phyloP scores from a whole-genome alignment of 2,329 filamentous ascomycete genomes.

The Epichloe festucae region DNA sequence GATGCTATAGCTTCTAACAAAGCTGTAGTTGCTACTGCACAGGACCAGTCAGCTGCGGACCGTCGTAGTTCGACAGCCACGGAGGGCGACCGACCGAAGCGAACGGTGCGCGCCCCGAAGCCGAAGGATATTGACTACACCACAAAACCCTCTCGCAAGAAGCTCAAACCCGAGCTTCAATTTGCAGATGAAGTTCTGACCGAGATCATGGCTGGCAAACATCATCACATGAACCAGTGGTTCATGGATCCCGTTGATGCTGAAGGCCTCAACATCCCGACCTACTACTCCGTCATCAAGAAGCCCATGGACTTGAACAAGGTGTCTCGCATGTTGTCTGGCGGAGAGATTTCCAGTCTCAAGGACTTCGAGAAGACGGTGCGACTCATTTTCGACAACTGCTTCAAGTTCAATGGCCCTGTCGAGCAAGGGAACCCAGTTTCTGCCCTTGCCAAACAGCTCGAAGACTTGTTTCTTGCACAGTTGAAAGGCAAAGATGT shows the following conservation, averaged over 20 bases:
- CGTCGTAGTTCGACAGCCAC: slow-evolving; percentile 62
- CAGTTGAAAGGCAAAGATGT: slow-evolving; percentile 68
- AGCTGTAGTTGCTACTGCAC: slow-evolving; percentile 8
- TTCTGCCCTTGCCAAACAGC: slow-evolving; percentile 53
- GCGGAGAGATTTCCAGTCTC: slow-evolving; percentile 65
- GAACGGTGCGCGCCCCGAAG: slow-evolving; percentile 84
- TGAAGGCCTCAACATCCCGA: slow-evolving; percentile 83
- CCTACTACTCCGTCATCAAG: slow-evolving; percentile 88
- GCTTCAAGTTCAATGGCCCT: slow-evolving; percentile 73
- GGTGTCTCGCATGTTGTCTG: slow-evolving; percentile 63
- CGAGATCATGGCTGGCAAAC: slow-evolving; percentile 64
- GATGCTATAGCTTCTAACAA: slow-evolving; percentile 10
- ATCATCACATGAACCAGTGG: slow-evolving; percentile 53
- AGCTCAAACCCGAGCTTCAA: slow-evolving; percentile 76
- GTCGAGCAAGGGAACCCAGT: slow-evolving; percentile 51
- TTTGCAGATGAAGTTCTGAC: slow-evolving; percentile 76
- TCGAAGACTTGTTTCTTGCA: slow-evolving; percentile 62
- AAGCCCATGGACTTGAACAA: slow-evolving; percentile 90
- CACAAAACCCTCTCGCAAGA: slow-evolving; percentile 64
- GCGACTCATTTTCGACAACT: slow-evolving; percentile 75
- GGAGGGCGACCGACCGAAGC: slow-evolving; percentile 72
- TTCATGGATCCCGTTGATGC: slow-evolving; percentile 84
- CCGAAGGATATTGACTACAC: slow-evolving; percentile 84
- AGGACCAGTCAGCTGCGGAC: slow-evolving; percentile 12
- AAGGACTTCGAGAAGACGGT: slow-evolving; percentile 82